Base-by-base conservation (phyloP, 805 yeast genomes). In the Yamadazyma scolyti region DNA sequence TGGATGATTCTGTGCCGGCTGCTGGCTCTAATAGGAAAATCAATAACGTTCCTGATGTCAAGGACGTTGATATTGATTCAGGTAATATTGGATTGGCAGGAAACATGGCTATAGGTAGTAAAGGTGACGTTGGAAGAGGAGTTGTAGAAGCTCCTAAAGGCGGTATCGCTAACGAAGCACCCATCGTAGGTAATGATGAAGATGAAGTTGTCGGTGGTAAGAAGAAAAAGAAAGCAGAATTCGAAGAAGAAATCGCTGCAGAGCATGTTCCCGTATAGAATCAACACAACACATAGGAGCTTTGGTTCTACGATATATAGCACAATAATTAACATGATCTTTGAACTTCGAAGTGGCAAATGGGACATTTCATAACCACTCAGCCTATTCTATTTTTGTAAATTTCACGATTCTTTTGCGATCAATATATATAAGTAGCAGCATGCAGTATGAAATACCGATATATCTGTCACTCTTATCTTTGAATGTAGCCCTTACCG, bases 141-240 rank as follows among this genome's bases (percentile, higher is more conserved):
- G 59, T 65, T 4, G 47, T 45, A 11, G 70, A 65, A 33, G 72
- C 72, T 3, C 72, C 72, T 9, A 63, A 61, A 43, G 72, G 72
- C 9, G 72, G 72, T 2, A 50, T 64, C 34, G 72, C 70, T 23
- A 65, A 65, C 44, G 72, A 65, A 42, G 71, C 61, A 1, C 62
- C 64, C 12, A 35, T 63, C 1, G 72, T 65, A 2, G 71, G 71
- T 6, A 59, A 50, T 29, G 65, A 63, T 38, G 67, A 58, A 34
- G 66, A 56, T 1, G 34, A 23, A 10, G 28, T 41, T 5, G 28
- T 35, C 4, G 30, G 36, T 13, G 46, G 46, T 13, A 41, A 41
- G 18, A 40, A 34, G 22, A 16, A 23, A 18, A 16, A 20, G 20
- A 27, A 27, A 11, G 31, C 25, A 15, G 25, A n/a, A 21, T 22